A percentile compares a stretch with the other conserved stretches of the same genome.
Evolutionary conservation across 164 flowering plant species (phyloP).

Genomic region (Malania oleifera): DNA sequence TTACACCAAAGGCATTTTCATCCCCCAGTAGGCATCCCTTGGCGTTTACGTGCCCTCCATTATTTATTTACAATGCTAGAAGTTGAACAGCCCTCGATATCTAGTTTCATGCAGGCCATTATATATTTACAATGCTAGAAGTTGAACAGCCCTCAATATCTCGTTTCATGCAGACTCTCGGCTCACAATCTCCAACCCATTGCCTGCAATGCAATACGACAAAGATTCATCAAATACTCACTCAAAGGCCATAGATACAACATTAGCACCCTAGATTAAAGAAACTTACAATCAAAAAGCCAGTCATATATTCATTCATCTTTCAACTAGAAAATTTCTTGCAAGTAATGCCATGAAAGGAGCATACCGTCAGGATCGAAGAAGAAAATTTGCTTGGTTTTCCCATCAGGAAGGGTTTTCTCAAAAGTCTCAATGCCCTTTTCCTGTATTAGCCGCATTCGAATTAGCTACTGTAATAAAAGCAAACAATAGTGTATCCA

Average conservation of each 20-base stretch:
- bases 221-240: not conserved
- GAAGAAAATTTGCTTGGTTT: constrained; percentile 81
- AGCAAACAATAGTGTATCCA: too few relatives aligned
- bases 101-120: too few relatives aligned
- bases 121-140: too few relatives aligned
- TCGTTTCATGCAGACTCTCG: constrained; percentile 26
- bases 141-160: too few relatives aligned
- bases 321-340: not conserved
- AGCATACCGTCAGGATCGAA: constrained; percentile 94
- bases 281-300: too few relatives aligned
- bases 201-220: constrained; percentile 46
- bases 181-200: constrained; percentile 73
- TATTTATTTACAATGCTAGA: too few relatives aligned
- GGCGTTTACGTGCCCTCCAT: too few relatives aligned
- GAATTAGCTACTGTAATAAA: not conserved
- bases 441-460: constrained; percentile 41
- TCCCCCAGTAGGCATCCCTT: too few relatives aligned
- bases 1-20: too few relatives aligned
- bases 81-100: too few relatives aligned
- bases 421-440: constrained; percentile 59
- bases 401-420: constrained; percentile 65
- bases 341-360: not conserved
- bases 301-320: not conserved
- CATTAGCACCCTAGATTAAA: too few relatives aligned
- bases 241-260: too few relatives aligned